Conservation (phyloP, 106 monocot genomes). For the Chionographis japonica region DNA sequence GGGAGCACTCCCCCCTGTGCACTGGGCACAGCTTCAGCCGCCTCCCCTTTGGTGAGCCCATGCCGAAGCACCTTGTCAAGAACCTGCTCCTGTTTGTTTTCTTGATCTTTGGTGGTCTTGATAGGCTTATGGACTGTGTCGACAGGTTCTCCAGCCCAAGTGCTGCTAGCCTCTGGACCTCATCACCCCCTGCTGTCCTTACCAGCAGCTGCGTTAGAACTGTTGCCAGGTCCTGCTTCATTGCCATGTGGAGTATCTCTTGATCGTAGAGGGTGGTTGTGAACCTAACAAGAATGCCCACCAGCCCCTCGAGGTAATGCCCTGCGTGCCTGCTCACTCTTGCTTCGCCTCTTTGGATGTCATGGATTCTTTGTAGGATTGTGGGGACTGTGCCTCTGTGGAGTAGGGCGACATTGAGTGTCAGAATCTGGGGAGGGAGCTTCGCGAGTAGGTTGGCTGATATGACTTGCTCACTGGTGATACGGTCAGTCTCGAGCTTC, state of each 20-base stretch:
- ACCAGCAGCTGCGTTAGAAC: slow-evolving; percentile 38
- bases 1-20: slow-evolving; percentile 49
- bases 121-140: slow-evolving; percentile 32
- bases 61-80: slow-evolving; percentile 13
- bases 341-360: slow-evolving; percentile 30
- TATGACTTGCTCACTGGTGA: slow-evolving; percentile 37
- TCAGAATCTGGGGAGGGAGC: slow-evolving; percentile 44
- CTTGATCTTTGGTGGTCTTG: slow-evolving; percentile 8
- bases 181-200: slow-evolving; percentile 34
- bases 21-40: slow-evolving; percentile 29
- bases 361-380: slow-evolving; percentile 28
- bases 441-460: slow-evolving; percentile 41
- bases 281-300: slow-evolving; percentile 59
- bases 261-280: slow-evolving; percentile 47
- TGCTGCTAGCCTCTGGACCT: slow-evolving; percentile 50
- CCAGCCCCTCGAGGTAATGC: slow-evolving; percentile 52
- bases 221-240: slow-evolving; percentile 25
- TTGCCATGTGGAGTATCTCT: slow-evolving; percentile 38
- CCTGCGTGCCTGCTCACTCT: slow-evolving; percentile 16
- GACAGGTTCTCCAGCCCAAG: slow-evolving; percentile 55
- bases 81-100: slow-evolving; percentile 11
- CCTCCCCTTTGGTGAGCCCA: slow-evolving; percentile 6
- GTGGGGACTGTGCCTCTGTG: slow-evolving; percentile 21
- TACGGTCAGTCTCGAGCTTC: slow-evolving; percentile 11
- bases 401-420: slow-evolving; percentile 47